A percentile compares a stretch with the other conserved stretches of the same genome.
phyloP scores from a whole-genome alignment of 768 basidiomycete genomes.

The Suillus occidentalis region DNA sequence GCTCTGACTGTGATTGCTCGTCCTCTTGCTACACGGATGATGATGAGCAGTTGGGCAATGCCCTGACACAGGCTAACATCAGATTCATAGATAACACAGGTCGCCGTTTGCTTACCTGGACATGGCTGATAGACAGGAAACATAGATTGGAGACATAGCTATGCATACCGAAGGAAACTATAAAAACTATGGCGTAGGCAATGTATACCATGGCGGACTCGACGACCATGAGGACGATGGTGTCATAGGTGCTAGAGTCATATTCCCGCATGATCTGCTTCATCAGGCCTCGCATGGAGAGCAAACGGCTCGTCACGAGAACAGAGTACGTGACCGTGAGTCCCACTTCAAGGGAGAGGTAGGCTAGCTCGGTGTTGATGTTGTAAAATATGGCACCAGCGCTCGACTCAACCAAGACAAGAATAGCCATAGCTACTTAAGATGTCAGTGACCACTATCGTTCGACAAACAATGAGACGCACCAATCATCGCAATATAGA shows the following conservation, averaged over 20 bases:
- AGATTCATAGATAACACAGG: neutral
- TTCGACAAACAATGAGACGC: neutral
- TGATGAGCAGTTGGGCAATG: conserved; percentile 36
- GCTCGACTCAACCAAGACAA: conserved; percentile 18
- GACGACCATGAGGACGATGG: conserved; percentile 33
- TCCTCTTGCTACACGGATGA: conserved; percentile 36
- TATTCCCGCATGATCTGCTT: conserved; percentile 17
- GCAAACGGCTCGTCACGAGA: conserved; percentile 31
- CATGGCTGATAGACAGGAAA: conserved; percentile 32
- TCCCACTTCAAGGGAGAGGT: conserved; percentile 32
- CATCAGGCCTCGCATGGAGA: conserved; percentile 19
- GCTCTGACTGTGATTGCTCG: conserved; percentile 16
- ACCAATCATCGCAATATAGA: conserved; percentile 19
- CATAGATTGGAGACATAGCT: conserved; percentile 31
- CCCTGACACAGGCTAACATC: conserved; percentile 19
- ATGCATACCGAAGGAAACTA: conserved; percentile 30
- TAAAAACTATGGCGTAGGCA: conserved; percentile 28
- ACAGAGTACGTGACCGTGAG: conserved; percentile 33
- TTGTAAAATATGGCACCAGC: conserved; percentile 23
- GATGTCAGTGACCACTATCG: neutral
- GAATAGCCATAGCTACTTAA: conserved; percentile 16
- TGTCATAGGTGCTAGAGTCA: conserved; percentile 23
- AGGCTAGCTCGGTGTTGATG: conserved; percentile 25
- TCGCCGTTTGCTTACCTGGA: conserved; percentile 24
- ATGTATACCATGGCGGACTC: conserved; percentile 37